Evolutionary conservation across 192 early-diverging fungal species (phyloP).

Genomic region (Phlyctochytrium arcticum): DNA sequence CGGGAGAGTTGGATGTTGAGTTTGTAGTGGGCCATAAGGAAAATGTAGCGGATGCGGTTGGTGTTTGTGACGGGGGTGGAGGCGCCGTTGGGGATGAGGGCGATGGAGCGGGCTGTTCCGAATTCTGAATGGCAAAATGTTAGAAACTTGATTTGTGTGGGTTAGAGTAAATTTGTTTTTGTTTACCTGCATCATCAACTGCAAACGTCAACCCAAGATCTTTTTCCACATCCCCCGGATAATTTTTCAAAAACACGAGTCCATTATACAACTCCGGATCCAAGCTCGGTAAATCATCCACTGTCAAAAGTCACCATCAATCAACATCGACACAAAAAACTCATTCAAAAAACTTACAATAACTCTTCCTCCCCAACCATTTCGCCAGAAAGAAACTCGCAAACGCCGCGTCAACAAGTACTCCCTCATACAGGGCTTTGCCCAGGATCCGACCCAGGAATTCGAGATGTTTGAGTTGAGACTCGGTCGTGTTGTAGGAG

Average conservation of each 20-base stretch:
- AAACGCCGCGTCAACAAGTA: conserved; percentile 50
- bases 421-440: conserved; percentile 53
- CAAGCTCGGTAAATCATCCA: conserved; percentile 48
- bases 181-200: conserved; percentile 34
- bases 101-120: conserved; percentile 34
- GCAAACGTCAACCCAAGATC: conserved; percentile 48
- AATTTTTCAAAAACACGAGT: conserved; percentile 47
- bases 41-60: conserved; percentile 86
- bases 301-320: not conserved
- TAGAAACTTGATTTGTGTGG: not conserved
- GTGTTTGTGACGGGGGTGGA: conserved; percentile 74
- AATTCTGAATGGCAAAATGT: not conserved
- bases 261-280: conserved; percentile 47
- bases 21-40: conserved; percentile 81
- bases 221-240: conserved; percentile 38
- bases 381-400: conserved; percentile 52
- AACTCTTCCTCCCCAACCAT: conserved; percentile 42
- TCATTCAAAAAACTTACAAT: conserved; percentile 47
- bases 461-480: conserved; percentile 42
- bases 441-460: conserved; percentile 53
- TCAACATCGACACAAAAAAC: not conserved
- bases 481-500: conserved; percentile 4
- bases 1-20: conserved; percentile 75
- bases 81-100: conserved; percentile 75
- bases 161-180: conserved; percentile 32